Conservation (phyloP, 495 filamentous ascomycete genomes). For the Talaromyces trachyspermus region DNA sequence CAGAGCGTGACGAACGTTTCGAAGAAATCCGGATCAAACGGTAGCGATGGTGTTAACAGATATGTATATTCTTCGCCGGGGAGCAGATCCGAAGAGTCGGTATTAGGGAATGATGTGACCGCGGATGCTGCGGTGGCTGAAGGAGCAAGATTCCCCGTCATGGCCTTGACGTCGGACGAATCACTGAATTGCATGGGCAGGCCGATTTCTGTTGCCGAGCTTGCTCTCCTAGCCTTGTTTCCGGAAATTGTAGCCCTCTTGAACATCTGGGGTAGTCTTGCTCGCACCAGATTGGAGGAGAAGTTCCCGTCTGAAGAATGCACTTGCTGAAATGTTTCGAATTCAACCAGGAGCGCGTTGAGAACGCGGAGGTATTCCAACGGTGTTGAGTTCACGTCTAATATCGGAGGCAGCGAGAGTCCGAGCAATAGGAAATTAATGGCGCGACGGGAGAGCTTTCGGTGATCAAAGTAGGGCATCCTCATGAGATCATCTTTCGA, state of each 20-base stretch:
- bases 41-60: conserved; percentile 82
- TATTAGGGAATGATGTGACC: conserved; percentile 38
- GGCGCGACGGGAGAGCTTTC: conserved; percentile 75
- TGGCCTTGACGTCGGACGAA: conserved; percentile 41
- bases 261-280: conserved; percentile 83
- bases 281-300: conserved; percentile 64
- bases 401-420: conserved; percentile 78
- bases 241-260: conserved; percentile 57
- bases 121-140: conserved; percentile 31
- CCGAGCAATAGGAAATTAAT: conserved; percentile 92
- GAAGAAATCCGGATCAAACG: conserved; percentile 96
- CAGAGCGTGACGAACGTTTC: conserved; percentile 96
- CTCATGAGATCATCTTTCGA: conserved; percentile 70
- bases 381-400: conserved; percentile 74
- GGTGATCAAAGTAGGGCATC: conserved; percentile 76
- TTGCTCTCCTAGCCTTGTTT: conserved; percentile 64
- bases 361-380: conserved; percentile 82
- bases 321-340: conserved; percentile 83
- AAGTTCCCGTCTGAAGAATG: conserved; percentile 69
- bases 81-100: conserved; percentile 47
- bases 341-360: conserved; percentile 80
- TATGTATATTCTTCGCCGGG: conserved; percentile 77
- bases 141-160: conserved; percentile 33
- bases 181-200: conserved; percentile 51
- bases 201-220: conserved; percentile 59